Base-by-base conservation (phyloP, 306 rosid genomes). In the Vigna reflexopilosa region DNA sequence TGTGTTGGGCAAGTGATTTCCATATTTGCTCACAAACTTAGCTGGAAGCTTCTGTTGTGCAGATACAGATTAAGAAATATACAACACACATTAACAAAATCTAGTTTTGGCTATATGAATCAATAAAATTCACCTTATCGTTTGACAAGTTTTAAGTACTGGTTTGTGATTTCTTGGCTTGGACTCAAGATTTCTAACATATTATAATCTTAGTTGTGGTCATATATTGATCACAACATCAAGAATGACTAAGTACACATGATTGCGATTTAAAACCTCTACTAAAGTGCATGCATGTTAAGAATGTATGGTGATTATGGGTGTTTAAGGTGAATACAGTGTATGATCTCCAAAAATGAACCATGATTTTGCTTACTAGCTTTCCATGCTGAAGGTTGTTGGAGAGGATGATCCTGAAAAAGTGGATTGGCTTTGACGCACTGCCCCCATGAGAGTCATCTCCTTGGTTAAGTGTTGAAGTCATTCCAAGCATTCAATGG, bases 41-140 rank as follows among this genome's bases (percentile, higher is more conserved):
- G 1, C 9, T 1, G 89, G 89, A 63, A 86, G 71, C 54, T 17
- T 70, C 89, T 86, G 77, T 77, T 9, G 22, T 14, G 57, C n/a
- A 69, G 17, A 78, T 48, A 7, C 36, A 78, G 1, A 47, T 30
- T 44, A n/a, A 32, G 19, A 56, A 55, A 44, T 28, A 40, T 61
- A 61, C 28, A 2, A 7, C 24, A 1, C 14, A 15, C 12, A 17
- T 49, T 11, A 17, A 32, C 28, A 51, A 7, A 51, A 20, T 20
- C 2, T 62, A 67, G n/a, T 22, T 15, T 54, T 19, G 3, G 30
- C 3, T 30, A 36, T 30, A 75, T 63, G 26, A 47, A 66, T 15
- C 34, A 77, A 51, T 38, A 42, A 77, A 54, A 38, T 65, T 50
- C 36, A 34, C 7, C 7, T 1, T 50, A 10, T 2, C 4, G 9